Conservation (phyloP, 2,329 filamentous ascomycete genomes). For the Paecilomyces sp. region DNA sequence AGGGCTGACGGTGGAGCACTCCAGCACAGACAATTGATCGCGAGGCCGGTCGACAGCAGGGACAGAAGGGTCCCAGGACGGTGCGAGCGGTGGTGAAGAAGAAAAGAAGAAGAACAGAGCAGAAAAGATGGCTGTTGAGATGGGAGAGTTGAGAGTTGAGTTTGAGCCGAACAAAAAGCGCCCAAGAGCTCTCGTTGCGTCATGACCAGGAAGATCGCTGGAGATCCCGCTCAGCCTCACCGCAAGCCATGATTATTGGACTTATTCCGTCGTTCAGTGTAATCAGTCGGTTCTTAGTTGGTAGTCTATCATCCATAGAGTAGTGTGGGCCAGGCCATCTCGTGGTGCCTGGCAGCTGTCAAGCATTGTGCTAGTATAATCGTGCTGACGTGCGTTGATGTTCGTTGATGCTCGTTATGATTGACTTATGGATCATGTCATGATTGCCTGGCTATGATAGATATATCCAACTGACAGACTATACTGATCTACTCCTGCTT, state of each 20-base stretch:
- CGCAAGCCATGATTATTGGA: not conserved
- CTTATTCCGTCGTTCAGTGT: not conserved
- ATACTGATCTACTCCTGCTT: too few relatives aligned
- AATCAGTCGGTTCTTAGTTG: too few relatives aligned
- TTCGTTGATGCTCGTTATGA: not conserved
- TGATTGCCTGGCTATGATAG: too few relatives aligned
- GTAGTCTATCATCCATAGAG: too few relatives aligned
- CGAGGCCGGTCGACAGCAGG: slow-evolving; percentile 2
- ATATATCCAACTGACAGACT: too few relatives aligned
- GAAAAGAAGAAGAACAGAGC: not conserved
- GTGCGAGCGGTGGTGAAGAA: slow-evolving; percentile 5
- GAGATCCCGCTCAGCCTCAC: not conserved
- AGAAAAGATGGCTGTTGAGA: not conserved
- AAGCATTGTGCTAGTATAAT: not conserved
- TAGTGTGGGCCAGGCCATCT: not conserved
- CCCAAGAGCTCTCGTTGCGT: not conserved
- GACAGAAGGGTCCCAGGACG: not conserved
- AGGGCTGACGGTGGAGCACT: slow-evolving; percentile 2
- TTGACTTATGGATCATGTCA: too few relatives aligned
- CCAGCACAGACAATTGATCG: not conserved
- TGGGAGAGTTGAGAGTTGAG: too few relatives aligned
- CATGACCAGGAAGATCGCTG: not conserved
- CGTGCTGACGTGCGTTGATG: not conserved
- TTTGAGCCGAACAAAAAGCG: not conserved
- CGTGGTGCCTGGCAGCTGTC: not conserved